Percentiles rank a stretch among this genome's conserved stretches.
phyloP scores from a whole-genome alignment of 257 asterid genomes.

The Haberlea rhodopensis region DNA sequence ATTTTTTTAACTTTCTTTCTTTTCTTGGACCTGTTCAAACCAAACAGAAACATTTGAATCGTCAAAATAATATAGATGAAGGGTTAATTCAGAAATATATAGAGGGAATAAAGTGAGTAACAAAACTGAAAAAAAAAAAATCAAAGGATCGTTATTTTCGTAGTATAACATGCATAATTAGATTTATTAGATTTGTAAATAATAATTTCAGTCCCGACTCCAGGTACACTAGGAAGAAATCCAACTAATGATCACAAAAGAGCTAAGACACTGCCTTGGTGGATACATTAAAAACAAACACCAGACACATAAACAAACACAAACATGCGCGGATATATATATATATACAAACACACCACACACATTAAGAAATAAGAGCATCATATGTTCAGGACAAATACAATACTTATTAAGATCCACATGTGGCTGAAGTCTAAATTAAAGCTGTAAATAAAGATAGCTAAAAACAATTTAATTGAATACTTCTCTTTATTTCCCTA shows the following conservation, averaged over 20 bases:
- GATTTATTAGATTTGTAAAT: background rate
- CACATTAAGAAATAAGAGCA: background rate
- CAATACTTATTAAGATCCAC: background rate
- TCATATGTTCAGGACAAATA: background rate
- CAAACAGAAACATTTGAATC: conserved; percentile 18
- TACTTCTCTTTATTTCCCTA: conserved; percentile 1
- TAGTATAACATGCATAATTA: background rate
- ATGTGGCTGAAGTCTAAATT: background rate
- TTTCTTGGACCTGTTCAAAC: conserved; percentile 70
- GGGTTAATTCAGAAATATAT: too few species aligned
- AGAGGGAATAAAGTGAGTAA: background rate
- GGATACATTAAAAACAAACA: background rate
- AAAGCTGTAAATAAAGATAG: background rate
- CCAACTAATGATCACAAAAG: too few species aligned
- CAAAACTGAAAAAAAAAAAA: background rate
- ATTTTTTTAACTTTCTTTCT: conserved; percentile 58
- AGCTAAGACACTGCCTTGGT: background rate
- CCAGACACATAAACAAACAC: too few species aligned
- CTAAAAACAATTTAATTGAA: conserved; percentile 16
- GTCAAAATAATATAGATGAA: background rate
- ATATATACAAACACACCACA: too few species aligned
- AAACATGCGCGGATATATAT: too few species aligned
- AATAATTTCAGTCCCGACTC: background rate
- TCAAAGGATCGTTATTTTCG: background rate
- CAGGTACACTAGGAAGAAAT: background rate